Evolutionary conservation across 2,329 filamentous ascomycete genomes (phyloP), one percentile per base, ranked within the genome.

Genomic region (Albophoma yamanashiensis): DNA sequence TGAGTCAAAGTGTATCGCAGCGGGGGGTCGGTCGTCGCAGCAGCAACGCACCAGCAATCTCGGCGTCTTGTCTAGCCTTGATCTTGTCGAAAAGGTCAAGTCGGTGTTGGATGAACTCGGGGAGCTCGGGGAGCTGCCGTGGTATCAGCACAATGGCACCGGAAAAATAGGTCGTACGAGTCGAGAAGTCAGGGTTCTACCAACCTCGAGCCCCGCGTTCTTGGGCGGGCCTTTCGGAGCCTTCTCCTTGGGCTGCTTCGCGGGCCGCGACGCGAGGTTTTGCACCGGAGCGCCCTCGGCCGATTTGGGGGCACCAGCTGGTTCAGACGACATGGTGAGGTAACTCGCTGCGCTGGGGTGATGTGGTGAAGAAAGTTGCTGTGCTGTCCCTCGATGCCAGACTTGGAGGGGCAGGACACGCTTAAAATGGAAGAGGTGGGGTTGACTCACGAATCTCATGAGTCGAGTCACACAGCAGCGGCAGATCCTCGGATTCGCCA

Each of bases 81-180:
- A 97, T 81, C 72, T 88, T 86, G 73, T 97, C 89, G 77, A 97
- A 97, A 57, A 97, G 79, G 58, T 89, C 84, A 69, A 97, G 87
- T 64, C 94, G 87, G 74, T 92, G 85, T 69, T 92, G 80, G 64
- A 97, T 85, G 75, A 89, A 96, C 62, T 88, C 85, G 60, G 92
- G 89, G 76, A 81, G 66, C 71, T 74, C 70, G 76, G 72, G 75
- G 7, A 74, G 69, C 74, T 75, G 52, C 14, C 39, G 43, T 12
- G 2, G n/a, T 4, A 59, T 72, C 58, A 71, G 64, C 59, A 55
- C 40, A 67, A 62, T 64, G 58, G 56, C 40, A 15, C 39, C 78
- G 62, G 82, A 71, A 45, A 66, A 65, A 64, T n/a, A 66, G 71
- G 74, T 67, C 68, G 4, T n/a, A 36, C 11, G 50, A 36, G 27